A percentile compares a stretch with the other conserved stretches of the same genome.
These are phyloP conservation scores for Escallonia herrerae DNA, from an alignment of 129 eudicot genomes.

Conservation along the genomic window DNA sequence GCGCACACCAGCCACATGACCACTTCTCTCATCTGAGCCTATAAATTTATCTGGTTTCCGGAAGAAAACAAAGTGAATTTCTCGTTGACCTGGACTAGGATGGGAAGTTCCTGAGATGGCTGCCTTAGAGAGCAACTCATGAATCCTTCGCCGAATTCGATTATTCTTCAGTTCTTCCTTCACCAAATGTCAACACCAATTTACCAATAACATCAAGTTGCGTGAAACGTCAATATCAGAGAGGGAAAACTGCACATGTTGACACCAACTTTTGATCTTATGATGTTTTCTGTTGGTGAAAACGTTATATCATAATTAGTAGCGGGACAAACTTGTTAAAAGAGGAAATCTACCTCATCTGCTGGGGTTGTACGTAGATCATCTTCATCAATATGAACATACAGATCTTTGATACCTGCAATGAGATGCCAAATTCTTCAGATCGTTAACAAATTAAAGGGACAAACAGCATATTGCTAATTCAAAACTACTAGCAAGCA, in stretches of 20 bases:
- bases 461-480: too few species aligned
- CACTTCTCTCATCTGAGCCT: slow-evolving; percentile 45
- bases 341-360: slow-evolving; percentile 55
- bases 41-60: slow-evolving; percentile 69
- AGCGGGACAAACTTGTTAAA: too few species aligned
- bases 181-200: slow-evolving; percentile 16
- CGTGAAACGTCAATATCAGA: too few species aligned
- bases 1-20: slow-evolving; percentile 58
- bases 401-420: slow-evolving; percentile 69
- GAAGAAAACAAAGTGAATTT: slow-evolving; percentile 84
- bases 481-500: too few species aligned
- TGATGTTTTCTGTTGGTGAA: too few species aligned
- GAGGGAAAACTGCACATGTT: too few species aligned
- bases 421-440: slow-evolving; percentile 6
- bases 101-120: slow-evolving; percentile 33
- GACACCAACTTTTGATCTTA: too few species aligned
- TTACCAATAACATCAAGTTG: slow-evolving; percentile 1
- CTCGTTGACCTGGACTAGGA: slow-evolving; percentile 56
- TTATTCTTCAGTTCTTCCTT: slow-evolving; percentile 93
- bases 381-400: slow-evolving; percentile 47
- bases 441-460: too few species aligned
- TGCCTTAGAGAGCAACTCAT: slow-evolving; percentile 85
- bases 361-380: slow-evolving; percentile 54
- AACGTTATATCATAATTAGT: too few species aligned
- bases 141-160: slow-evolving; percentile 66